Base-by-base conservation (phyloP, 306 rosid species). In the Sophora flavescens region DNA sequence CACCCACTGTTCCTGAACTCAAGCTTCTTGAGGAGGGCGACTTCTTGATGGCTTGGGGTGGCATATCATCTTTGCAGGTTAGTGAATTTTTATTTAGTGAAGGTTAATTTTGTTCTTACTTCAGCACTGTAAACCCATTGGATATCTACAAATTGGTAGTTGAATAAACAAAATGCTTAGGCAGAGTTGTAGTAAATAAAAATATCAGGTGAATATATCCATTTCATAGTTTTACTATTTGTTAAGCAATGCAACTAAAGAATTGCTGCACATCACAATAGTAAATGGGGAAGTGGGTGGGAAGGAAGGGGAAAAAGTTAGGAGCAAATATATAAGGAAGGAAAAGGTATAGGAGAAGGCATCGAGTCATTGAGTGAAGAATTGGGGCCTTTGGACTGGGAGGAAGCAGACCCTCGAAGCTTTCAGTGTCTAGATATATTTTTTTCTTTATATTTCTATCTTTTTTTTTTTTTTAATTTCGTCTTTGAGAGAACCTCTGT, bases 41-140 rank as follows among this genome's bases (percentile, higher is more conserved):
- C 83, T 90, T 95, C 81, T 81, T 95, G 79, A 95, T 11, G 85
- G 98, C 97, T 17, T 95, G 98, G 98, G 98, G 98, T 61, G 98
- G 98, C 74, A 81, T 95, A 78, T 95, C 97, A 1, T 83, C 96
- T 74, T 78, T 95, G 85, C 95, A 94, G 98, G 98, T 92, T 77
- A 17, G 83, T 45, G 69, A 39, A 41, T 61, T 61, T 68, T 66
- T 56, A 8, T 72, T 71, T 16, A 80, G 48, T 44, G 59, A 57
- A 70, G 50, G 63, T 18, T 72, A 8, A 35, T 1, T 30, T n/a
- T 53, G 36, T 67, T 51, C 51, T 9, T 68, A 22, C 22, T 7
- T 65, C 28, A 63, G 28, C 26, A 36, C 33, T 51, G 16, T 51
- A 38, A 80, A 47, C 47, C 61, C 14, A 52, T 65, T 65, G 13